Conservation (phyloP, 2,329 filamentous ascomycete species). For the Chaetomiaceae sp. region DNA sequence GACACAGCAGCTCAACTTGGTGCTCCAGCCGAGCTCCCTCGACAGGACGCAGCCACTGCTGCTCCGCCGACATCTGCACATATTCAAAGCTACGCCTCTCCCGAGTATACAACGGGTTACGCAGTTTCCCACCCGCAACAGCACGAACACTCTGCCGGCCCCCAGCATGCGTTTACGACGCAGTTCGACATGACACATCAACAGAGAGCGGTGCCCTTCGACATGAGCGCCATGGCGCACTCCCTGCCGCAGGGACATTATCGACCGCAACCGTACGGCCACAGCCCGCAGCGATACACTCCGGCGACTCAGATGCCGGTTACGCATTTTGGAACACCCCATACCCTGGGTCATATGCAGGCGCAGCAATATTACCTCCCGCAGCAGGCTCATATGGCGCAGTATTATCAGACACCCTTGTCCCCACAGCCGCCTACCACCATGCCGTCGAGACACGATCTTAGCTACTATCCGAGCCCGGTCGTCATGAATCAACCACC, state of each 20-base stretch:
- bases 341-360: slow-evolving; percentile 35
- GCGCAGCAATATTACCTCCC: slow-evolving; percentile 46
- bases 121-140: slow-evolving; percentile 14
- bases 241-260: slow-evolving; percentile 41
- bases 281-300: slow-evolving; percentile 33
- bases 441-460: slow-evolving; percentile 36
- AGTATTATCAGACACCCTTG: slow-evolving; percentile 42
- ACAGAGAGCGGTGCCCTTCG: slow-evolving; percentile 40
- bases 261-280: slow-evolving; percentile 37
- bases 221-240: slow-evolving; percentile 44
- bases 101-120: too few species aligned
- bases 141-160: slow-evolving; percentile 30
- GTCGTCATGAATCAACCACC: slow-evolving; percentile 40
- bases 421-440: slow-evolving; percentile 34
- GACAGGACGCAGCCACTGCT: slow-evolving; percentile 21
- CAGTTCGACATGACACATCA: slow-evolving; percentile 41
- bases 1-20: slow-evolving; percentile 26
- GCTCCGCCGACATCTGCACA: slow-evolving; percentile 2
- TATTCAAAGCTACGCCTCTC: slow-evolving; percentile 22
- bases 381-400: slow-evolving; percentile 41
- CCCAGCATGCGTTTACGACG: slow-evolving; percentile 39
- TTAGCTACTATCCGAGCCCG: slow-evolving; percentile 43
- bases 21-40: slow-evolving; percentile 30
- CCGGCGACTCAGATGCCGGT: slow-evolving; percentile 17
- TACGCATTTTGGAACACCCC: slow-evolving; percentile 37